Evolutionary conservation across 805 yeast species (phyloP).

Genomic region (Tetrapisispora phaffii): DNA sequence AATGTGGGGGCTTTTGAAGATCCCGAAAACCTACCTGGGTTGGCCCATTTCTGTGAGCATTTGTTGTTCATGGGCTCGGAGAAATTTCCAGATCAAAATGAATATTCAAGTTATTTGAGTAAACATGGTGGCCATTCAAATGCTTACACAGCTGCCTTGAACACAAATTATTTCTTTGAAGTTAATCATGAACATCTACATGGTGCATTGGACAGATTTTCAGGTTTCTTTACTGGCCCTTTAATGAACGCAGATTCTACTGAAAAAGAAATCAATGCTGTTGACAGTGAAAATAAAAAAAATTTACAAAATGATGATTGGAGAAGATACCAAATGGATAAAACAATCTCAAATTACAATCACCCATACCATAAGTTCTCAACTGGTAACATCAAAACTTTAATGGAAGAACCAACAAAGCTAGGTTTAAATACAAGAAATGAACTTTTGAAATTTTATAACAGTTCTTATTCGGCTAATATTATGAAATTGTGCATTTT

Average conservation of each 20-base stretch:
- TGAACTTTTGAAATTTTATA: slow-evolving; percentile 67
- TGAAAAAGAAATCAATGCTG: slow-evolving; percentile 89
- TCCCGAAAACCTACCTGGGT: slow-evolving; percentile 51
- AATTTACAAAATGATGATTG: slow-evolving; percentile 83
- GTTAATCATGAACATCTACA: slow-evolving; percentile 62
- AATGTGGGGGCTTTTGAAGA: slow-evolving; percentile 70
- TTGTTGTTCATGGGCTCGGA: slow-evolving; percentile 71
- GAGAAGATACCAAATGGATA: slow-evolving; percentile 81
- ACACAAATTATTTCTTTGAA: slow-evolving; percentile 87
- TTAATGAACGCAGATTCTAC: slow-evolving; percentile 64
- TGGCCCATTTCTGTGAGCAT: slow-evolving; percentile 74
- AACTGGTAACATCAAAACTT: slow-evolving; percentile 76
- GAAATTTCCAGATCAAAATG: slow-evolving; percentile 71
- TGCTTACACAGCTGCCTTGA: slow-evolving; percentile 83
- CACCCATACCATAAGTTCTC: slow-evolving; percentile 87
- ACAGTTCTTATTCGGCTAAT: slow-evolving; percentile 67
- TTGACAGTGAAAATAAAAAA: slow-evolving; percentile 91
- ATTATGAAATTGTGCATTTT: slow-evolving; percentile 79
- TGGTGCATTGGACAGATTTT: slow-evolving; percentile 86
- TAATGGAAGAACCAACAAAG: slow-evolving; percentile 53
- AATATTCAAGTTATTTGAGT: slow-evolving; percentile 62
- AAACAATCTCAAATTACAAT: slow-evolving; percentile 54
- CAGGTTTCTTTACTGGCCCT: slow-evolving; percentile 86
- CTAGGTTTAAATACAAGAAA: slow-evolving; percentile 68
- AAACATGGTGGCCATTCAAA: slow-evolving; percentile 84